Base-by-base conservation (phyloP, 1,139 yeast genomes). In the Candida gigantensis region DNA sequence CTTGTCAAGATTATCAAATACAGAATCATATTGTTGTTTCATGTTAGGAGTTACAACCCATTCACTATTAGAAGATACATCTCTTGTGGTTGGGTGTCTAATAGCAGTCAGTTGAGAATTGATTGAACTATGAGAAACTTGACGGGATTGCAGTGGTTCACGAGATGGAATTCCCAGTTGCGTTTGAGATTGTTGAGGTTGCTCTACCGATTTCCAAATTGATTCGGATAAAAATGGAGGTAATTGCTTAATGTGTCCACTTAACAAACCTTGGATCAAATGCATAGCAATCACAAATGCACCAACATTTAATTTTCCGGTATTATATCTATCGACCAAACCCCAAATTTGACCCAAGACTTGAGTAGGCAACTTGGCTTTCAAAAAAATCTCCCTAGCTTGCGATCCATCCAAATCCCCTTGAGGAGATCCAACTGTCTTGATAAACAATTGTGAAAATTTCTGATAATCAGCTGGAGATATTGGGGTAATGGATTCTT, bases 221-320 rank as follows among this genome's bases (percentile, higher is more conserved):
- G 68, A 65, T 37, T 76, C 79, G 1, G 97, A 90, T 41, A 92
- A 63, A 21, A 71, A 62, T 1, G 80, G 68, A 4, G 98, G 97
- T 41, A 88, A 65, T 41, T 77, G 77, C 40, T 73, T 74, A 47
- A 86, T 65, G 5, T 77, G 52, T n/a, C 89, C 85, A 53, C 80
- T 77, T 54, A 88, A 68, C 30, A 83, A 66, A 37, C 89, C 82
- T 58, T 90, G 97, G 44, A 94, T 87, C 55, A 94, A 72, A 62
- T 87, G 95, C 98, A 94, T 92, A 6, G 98, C 97, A 50, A 92
- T 77, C 25, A 87, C 78, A 53, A 94, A 92, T 50, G 87, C 90
- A 15, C 81, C 72, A 52, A 80, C 76, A 42, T 77, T 74, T 51
- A 92, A 75, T 37, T 75, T 71, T 5, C 98, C 98, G 3, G 76